Conservation (phyloP, 345 rosid species). For the Camelina sativa region DNA sequence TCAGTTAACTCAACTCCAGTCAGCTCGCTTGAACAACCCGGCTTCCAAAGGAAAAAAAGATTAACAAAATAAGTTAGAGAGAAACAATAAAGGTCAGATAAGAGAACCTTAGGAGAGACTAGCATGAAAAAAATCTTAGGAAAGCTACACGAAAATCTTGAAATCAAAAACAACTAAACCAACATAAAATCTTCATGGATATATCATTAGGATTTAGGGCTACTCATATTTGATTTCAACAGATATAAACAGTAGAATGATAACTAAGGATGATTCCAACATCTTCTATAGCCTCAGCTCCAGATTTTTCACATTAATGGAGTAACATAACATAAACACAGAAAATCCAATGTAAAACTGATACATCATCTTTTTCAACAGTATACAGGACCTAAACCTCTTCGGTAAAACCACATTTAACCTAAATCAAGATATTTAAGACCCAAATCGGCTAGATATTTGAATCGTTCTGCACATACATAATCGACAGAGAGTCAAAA, state of each 20-base stretch:
- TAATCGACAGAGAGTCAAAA: not conserved
- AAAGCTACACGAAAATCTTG: constrained; percentile 5
- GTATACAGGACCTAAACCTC: not conserved
- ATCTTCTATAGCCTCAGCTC: not conserved
- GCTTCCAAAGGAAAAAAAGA: constrained; percentile 46
- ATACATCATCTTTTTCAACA: not conserved
- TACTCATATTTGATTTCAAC: too few relatives aligned
- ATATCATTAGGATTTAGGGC: not conserved
- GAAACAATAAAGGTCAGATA: constrained; percentile 1
- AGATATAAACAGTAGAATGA: not conserved
- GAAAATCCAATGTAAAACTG: too few relatives aligned
- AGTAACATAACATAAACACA: too few relatives aligned
- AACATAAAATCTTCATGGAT: not conserved
- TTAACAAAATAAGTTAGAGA: not conserved
- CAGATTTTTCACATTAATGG: not conserved
- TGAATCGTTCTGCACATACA: not conserved
- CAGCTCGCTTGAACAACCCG: constrained; percentile 94
- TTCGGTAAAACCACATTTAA: not conserved
- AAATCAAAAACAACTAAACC: constrained; percentile 4
- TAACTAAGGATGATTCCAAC: not conserved
- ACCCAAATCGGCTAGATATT: not conserved
- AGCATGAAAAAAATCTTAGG: not conserved
- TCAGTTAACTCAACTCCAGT: constrained; percentile 60
- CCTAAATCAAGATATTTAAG: not conserved
- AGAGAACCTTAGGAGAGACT: not conserved